phyloP scores from a whole-genome alignment of 768 basidiomycete genomes.

The Naganishia onofrii region DNA sequence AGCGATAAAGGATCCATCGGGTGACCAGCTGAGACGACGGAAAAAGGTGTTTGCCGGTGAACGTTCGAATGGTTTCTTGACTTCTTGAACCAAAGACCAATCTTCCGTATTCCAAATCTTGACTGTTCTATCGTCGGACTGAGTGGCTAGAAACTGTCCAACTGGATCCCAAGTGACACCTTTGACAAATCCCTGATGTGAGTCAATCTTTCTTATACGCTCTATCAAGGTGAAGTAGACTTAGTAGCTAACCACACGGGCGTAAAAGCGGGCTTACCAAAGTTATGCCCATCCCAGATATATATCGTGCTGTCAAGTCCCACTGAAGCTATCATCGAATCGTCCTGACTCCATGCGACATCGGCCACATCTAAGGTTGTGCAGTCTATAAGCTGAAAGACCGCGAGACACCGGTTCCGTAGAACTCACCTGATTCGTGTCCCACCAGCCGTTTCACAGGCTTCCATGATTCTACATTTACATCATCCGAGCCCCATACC shows the following conservation, averaged over 20 bases:
- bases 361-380: conserved; percentile 76
- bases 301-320: conserved; percentile 87
- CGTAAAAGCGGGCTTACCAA: conserved; percentile 60
- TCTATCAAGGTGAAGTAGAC: conserved; percentile 57
- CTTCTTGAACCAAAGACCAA: conserved; percentile 79
- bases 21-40: conserved; percentile 91
- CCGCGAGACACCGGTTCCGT: neutral
- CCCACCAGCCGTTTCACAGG: conserved; percentile 85
- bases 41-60: conserved; percentile 95
- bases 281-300: conserved; percentile 89
- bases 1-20: conserved; percentile 97
- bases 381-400: neutral
- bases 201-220: conserved; percentile 74
- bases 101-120: conserved; percentile 95
- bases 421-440: conserved; percentile 78
- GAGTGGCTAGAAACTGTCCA: conserved; percentile 92
- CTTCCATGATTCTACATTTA: conserved; percentile 97
- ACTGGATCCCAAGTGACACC: conserved; percentile 99
- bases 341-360: conserved; percentile 90
- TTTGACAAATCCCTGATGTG: conserved; percentile 94
- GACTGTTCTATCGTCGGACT: conserved; percentile 89
- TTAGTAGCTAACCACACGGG: neutral
- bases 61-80: conserved; percentile 85
- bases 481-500: conserved; percentile 90
- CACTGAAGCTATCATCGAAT: conserved; percentile 86